Base-by-base conservation (phyloP, 2,329 filamentous ascomycete species). In the Xylariomycetidae sp. region DNA sequence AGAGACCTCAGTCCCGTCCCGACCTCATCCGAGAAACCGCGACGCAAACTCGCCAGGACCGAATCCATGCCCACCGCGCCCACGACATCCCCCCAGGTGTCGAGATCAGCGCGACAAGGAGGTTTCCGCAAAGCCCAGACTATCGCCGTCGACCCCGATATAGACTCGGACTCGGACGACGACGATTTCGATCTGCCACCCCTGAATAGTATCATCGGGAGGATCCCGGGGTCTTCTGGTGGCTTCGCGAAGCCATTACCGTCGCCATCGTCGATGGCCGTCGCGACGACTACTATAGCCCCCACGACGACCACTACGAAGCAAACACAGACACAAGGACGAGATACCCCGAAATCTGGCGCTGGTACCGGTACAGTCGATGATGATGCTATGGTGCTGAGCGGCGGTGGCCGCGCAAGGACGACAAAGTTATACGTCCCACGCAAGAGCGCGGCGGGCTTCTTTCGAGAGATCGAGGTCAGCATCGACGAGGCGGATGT, bases 391-490 rank as follows among this genome's bases (percentile, higher is more conserved):
- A 53, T 30, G 19, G 48, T 44, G 6, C 33, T 49, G 10, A 17
- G 46, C 27, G 30, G 36, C 20, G 25, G 34, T 5, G 44, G 49
- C 31, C 33, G 30, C 17, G 30, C 29, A 25, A 30, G 38, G 16
- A 51, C 25, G 46, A 69, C 64, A 40, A 67, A 60, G 38, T 39
- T 66, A 10, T 55, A 63, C 38, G 44, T 63, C 22, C 61, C 64
- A 10, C 56, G 57, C 26, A 49, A 48, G 16, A 62, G 60, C 27
- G 49, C 49, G 11, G 47, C 48, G 5, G 66, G 66, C 3, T 69
- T 65, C 47, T 62, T 64, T 40, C 47, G 53, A 16, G 63, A 58
- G 31, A 25, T 59, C 13, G 56, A 59, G 12, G 42, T 57, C 22
- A 40, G 34, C 27, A 44, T 41, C 12, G 53, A 53, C 15, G 51